Evolutionary conservation across 306 rosid genomes (phyloP).

Genomic region (Cucumis cinereus): DNA sequence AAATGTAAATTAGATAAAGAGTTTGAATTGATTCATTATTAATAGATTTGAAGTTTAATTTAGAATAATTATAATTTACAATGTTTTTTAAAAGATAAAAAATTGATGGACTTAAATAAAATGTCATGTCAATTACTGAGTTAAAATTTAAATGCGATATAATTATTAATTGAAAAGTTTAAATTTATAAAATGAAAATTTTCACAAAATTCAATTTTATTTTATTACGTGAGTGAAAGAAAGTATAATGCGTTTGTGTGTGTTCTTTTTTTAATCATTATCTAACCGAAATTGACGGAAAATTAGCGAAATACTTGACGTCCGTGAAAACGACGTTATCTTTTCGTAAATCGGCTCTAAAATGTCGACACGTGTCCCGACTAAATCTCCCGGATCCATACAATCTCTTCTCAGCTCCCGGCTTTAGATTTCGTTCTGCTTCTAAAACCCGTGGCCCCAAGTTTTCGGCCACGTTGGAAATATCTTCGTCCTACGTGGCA

Average conservation of each 20-base stretch:
- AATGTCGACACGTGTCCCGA: conserved; percentile 24
- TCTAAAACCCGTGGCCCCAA: conserved; percentile 13
- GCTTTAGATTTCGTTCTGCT: conserved; percentile 58
- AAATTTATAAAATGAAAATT: no score
- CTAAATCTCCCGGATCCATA: conserved; percentile 28
- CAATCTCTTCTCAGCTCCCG: conserved; percentile 12
- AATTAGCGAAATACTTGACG: background rate
- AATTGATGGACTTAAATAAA: no score
- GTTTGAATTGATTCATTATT: no score
- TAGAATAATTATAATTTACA: no score
- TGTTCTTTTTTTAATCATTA: background rate
- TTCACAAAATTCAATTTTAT: no score
- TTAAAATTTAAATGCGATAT: no score
- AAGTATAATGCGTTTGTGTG: background rate
- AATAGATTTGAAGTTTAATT: no score
- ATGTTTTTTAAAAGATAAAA: no score
- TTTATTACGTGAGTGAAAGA: background rate
- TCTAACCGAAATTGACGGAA: background rate
- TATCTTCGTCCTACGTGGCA: conserved; percentile 43
- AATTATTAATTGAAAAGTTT: no score
- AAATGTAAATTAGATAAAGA: no score
- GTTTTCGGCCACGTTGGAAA: conserved; percentile 32
- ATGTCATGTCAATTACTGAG: no score
- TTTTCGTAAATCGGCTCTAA: background rate
- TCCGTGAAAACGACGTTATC: background rate